Percentiles rank a stretch among this genome's conserved stretches.
Conservation (phyloP, 2,329 filamentous ascomycete genomes). For the Allantophomopsis cytisporea region DNA sequence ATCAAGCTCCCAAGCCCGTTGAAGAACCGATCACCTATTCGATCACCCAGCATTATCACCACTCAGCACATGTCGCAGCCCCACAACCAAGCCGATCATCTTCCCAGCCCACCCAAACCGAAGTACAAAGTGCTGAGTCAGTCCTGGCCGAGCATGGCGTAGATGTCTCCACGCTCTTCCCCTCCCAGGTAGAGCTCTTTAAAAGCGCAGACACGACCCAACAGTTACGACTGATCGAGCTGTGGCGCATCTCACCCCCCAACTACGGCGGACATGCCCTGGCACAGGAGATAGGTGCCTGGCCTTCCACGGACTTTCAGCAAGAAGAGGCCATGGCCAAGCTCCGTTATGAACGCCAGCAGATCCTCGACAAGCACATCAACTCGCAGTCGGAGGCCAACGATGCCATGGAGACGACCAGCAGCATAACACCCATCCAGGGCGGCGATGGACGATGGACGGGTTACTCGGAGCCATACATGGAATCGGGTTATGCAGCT, state of each 20-base stretch:
- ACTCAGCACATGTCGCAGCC: constrained; percentile 53
- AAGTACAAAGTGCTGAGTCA: constrained; percentile 36
- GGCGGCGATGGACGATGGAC: constrained; percentile 37
- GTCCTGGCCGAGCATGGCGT: constrained; percentile 55
- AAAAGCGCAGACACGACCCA: constrained; percentile 60
- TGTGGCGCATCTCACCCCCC: constrained; percentile 74
- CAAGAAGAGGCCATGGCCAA: constrained; percentile 40
- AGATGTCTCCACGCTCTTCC: constrained; percentile 53
- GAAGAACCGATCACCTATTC: constrained; percentile 50
- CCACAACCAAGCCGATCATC: constrained; percentile 30
- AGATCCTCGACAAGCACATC: constrained; percentile 25
- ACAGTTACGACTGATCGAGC: constrained; percentile 61
- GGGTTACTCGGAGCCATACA: constrained; percentile 47
- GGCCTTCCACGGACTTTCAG: constrained; percentile 38
- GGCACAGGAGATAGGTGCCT: constrained; percentile 42
- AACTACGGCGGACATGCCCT: constrained; percentile 39
- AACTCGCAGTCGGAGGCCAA: constrained; percentile 23
- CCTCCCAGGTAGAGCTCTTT: constrained; percentile 69
- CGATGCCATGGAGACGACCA: constrained; percentile 17
- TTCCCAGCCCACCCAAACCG: constrained; percentile 34
- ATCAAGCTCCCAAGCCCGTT: constrained; percentile 15
- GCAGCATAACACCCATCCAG: constrained; percentile 32
- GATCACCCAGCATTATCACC: constrained; percentile 73
- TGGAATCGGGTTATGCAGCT: constrained; percentile 67
- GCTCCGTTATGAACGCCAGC: constrained; percentile 41